Evolutionary conservation across 371 early-diverging fungal genomes (phyloP).

Genomic region (Mucor saturninus): DNA sequence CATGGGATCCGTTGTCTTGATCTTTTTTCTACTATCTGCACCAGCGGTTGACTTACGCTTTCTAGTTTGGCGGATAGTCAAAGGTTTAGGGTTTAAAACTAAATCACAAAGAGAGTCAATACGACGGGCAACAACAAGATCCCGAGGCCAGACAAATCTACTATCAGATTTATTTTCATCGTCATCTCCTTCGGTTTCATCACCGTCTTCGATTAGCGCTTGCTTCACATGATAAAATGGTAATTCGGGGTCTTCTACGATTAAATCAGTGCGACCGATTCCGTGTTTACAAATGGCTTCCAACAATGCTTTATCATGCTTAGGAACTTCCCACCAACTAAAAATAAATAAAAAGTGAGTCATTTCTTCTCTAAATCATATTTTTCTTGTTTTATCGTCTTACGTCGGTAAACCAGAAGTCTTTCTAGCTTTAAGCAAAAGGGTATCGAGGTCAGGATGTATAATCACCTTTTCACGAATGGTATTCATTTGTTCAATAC

Average conservation of each 20-base stretch:
- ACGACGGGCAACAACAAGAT: constrained; percentile 63
- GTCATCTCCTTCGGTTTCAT: constrained; percentile 23
- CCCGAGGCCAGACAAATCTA: constrained; percentile 66
- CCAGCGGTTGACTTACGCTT: constrained; percentile 33
- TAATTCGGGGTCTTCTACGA: constrained; percentile 69
- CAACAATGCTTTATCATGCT: constrained; percentile 74
- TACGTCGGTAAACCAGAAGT: constrained; percentile 56
- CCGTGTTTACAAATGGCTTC: constrained; percentile 77
- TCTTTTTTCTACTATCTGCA: constrained; percentile 10
- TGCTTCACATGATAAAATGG: constrained; percentile 58
- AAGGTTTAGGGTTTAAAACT: constrained; percentile 60
- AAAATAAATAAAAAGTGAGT: constrained; percentile 22
- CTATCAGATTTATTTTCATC: constrained; percentile 33
- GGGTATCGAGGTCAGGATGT: constrained; percentile 53
- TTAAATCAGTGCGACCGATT: constrained; percentile 67
- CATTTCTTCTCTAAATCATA: background rate
- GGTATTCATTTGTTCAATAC: constrained; percentile 73
- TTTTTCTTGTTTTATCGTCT: background rate
- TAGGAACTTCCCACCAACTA: constrained; percentile 74
- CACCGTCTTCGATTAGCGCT: constrained; percentile 24
- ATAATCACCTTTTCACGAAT: constrained; percentile 70
- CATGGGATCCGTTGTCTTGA: background rate
- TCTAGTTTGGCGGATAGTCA: constrained; percentile 40
- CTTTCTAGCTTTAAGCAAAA: constrained; percentile 44
- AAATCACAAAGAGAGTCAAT: constrained; percentile 65